Evolutionary conservation across 139 green algal genomes (phyloP).

Genomic region (Edaphochlamys debaryana): DNA sequence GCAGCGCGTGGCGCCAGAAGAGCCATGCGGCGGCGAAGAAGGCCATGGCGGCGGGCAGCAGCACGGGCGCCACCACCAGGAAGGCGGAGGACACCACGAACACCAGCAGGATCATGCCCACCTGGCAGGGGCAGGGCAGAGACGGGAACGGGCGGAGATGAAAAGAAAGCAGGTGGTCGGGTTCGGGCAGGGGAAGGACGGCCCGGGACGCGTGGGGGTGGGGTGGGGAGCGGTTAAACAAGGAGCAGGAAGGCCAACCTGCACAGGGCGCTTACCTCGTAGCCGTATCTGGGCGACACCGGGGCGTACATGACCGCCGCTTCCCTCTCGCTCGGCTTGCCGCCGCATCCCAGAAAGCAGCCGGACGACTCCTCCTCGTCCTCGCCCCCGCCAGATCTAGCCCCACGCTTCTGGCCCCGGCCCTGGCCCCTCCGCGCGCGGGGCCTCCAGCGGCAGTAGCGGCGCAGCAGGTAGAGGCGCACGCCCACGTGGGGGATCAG

Average conservation of each 20-base stretch:
- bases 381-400: not conserved
- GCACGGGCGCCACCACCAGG: slow-evolving; percentile 8
- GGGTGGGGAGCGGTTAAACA: too few relatives aligned
- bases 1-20: slow-evolving; percentile 15
- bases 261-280: slow-evolving; percentile 57
- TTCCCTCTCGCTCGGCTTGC: slow-evolving; percentile 15
- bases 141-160: too few relatives aligned
- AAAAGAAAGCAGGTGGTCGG: too few relatives aligned
- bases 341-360: not conserved
- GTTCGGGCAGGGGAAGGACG: too few relatives aligned
- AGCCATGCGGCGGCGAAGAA: not conserved
- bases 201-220: too few relatives aligned
- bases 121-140: not conserved
- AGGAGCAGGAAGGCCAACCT: too few relatives aligned
- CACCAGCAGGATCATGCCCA: slow-evolving; percentile 32
- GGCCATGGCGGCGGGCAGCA: slow-evolving; percentile 14
- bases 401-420: too few relatives aligned
- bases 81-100: not conserved
- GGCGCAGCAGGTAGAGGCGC: slow-evolving; percentile 50
- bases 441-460: slow-evolving; percentile 13
- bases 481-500: slow-evolving; percentile 54
- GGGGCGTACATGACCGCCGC: slow-evolving; percentile 42
- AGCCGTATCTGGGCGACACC: slow-evolving; percentile 51
- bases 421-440: not conserved
- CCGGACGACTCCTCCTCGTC: not conserved